Percentiles rank a stretch among this genome's conserved stretches.
Conservation (phyloP, 768 basidiomycete species). For the Boletus tomentosulus region DNA sequence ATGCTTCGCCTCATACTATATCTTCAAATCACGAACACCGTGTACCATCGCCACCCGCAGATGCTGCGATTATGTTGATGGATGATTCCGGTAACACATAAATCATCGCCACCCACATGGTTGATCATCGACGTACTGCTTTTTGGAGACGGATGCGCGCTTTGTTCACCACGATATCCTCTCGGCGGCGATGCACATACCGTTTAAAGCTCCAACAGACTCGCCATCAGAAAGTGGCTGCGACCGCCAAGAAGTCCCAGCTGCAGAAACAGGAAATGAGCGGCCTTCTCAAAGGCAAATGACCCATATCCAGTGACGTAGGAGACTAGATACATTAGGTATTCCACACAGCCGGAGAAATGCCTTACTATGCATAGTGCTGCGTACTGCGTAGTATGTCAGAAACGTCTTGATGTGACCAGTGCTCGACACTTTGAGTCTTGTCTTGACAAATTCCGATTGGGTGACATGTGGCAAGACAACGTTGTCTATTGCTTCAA, state of each 20-base stretch:
- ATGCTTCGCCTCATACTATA: not conserved
- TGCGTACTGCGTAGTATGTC: not conserved
- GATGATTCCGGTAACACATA: not conserved
- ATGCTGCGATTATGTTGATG: not conserved
- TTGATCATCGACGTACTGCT: not conserved
- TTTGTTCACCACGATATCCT: not conserved
- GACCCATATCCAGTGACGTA: no score
- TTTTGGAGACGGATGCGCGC: not conserved
- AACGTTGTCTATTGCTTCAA: not conserved
- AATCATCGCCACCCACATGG: not conserved
- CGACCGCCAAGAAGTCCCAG: not conserved
- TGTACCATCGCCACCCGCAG: not conserved
- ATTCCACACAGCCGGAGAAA: not conserved
- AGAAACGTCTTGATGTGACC: no score
- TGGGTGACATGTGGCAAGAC: not conserved
- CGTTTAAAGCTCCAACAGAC: not conserved
- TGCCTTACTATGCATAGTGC: not conserved
- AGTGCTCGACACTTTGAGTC: no score
- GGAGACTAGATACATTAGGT: not conserved
- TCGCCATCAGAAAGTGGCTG: not conserved
- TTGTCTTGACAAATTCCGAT: not conserved
- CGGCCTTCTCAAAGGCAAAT: no score
- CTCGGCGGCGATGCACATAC: not conserved
- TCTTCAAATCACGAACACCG: not conserved
- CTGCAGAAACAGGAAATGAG: not conserved